Conservation (phyloP, 2,329 filamentous ascomycete genomes). For the Fusarium staphyleae region DNA sequence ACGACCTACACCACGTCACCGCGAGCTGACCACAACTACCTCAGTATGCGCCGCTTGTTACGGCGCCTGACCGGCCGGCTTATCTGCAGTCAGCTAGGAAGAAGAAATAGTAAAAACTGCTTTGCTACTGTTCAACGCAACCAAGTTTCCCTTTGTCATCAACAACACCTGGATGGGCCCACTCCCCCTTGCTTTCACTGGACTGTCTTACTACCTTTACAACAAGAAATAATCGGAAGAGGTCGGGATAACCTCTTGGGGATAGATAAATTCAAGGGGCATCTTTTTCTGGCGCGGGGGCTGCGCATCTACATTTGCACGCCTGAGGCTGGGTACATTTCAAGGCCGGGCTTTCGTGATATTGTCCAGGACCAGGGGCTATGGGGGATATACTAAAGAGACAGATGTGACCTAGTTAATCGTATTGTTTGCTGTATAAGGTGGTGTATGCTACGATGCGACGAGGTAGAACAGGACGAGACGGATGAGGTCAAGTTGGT, state of each 20-base stretch:
- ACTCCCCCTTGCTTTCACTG: conserved; percentile 22
- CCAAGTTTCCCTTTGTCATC: conserved; percentile 37
- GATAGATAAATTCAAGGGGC: conserved; percentile 32
- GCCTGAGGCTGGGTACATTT: conserved; percentile 4
- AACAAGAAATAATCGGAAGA: conserved; percentile 33
- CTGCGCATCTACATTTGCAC: conserved; percentile 26
- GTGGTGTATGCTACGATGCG: conserved; percentile 25
- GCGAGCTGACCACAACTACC: conserved; percentile 18
- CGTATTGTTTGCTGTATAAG: conserved; percentile 16
- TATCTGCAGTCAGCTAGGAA: conserved; percentile 27
- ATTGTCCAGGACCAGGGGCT: conserved; percentile 26
- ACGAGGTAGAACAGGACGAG: conserved; percentile 8
- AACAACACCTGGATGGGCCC: conserved; percentile 34
- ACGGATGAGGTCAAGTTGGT: conserved; percentile 3
- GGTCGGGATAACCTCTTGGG: conserved; percentile 33
- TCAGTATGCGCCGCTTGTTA: conserved; percentile 10
- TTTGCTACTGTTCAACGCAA: conserved; percentile 23
- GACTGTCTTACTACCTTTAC: conserved; percentile 34
- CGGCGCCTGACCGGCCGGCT: conserved; percentile 17
- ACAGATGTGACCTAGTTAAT: conserved; percentile 29
- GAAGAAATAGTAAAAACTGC: conserved; percentile 33
- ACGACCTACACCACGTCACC: conserved; percentile 24
- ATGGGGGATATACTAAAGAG: conserved; percentile 25
- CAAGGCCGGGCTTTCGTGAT: neutral
- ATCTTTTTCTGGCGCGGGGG: conserved; percentile 24